Base-by-base conservation (phyloP, 2,329 filamentous ascomycete species). In the Sporothrix variecibatus region DNA sequence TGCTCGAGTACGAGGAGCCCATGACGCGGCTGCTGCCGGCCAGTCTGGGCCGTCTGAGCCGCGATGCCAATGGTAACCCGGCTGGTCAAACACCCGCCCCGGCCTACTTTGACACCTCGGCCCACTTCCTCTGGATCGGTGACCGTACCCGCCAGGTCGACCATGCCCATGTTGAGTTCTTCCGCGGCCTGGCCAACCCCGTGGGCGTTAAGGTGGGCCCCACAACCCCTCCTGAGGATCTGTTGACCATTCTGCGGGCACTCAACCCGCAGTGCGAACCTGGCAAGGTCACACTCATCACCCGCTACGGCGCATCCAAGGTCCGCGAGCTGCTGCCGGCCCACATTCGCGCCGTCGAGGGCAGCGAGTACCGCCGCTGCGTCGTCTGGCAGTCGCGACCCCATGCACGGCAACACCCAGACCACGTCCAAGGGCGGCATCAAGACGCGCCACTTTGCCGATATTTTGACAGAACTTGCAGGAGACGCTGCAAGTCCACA, bases 381-480 rank as follows among this genome's bases (percentile, higher is more conserved):
- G 94, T 97, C 3, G 94, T 98, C 78, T 98, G 95, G 95, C 96
- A 98, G 84, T 98, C n/a, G 95, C 84, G 96, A 99, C 83, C 96
- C 96, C 28, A 99, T 99, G 96, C 96, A 99, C 84, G 96, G 96
- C 76, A 92, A 92, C 83, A 92, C 90, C 51, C 84, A 87, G 60
- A 87, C 89, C 49, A 87, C 89, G 26, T 95, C 93, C 0, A 87
- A 89, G 0, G 85, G 88, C 0, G 94, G 94, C 34, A 90, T 98
- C 84, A 99, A 99, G 86, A 99, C 96, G 1, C 90, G 96, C 20
- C 92, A 93, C 73, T 99, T 99, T 86, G 89, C 89, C 76, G 93
- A 96, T 81, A 97, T 99, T 79, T 91, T 98, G 81, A 89, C 89
- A 0, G 96, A 99, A 85, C 87, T 99, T 99, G 60, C 90, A 91